phyloP scores from a whole-genome alignment of 305 asterid species.

The Caryopteris hybrid region DNA sequence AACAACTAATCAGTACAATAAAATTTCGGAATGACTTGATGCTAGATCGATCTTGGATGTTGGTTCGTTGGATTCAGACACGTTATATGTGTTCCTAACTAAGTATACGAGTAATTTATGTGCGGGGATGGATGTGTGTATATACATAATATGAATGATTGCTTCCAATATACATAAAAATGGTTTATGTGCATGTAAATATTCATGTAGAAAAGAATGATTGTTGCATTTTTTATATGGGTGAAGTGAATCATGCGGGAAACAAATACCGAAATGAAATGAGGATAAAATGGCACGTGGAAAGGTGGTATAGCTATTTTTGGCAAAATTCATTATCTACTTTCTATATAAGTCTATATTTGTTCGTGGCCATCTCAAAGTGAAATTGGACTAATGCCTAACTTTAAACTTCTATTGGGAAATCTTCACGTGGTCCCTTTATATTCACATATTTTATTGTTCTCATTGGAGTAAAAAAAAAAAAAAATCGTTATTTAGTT shows the following conservation, averaged over 20 bases:
- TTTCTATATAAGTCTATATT: constrained; percentile 37
- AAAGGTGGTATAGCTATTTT: constrained; percentile 46
- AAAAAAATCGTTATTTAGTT: no score
- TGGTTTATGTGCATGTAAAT: no score
- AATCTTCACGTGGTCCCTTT: constrained; percentile 36
- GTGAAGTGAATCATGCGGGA: constrained; percentile 29
- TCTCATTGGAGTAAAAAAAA: background rate
- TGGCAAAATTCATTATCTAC: constrained; percentile 46
- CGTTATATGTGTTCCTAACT: no score
- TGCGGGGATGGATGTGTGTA: no score
- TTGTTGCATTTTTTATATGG: background rate
- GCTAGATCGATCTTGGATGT: no score
- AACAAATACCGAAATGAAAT: constrained; percentile 58
- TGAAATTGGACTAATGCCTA: constrained; percentile 55
- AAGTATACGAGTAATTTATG: no score
- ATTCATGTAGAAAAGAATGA: background rate
- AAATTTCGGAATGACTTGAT: no score
- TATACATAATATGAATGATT: background rate
- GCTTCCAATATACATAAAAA: no score
- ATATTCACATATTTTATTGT: background rate
- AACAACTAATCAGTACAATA: no score
- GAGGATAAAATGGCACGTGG: constrained; percentile 47
- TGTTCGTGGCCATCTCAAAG: constrained; percentile 30
- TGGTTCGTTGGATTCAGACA: no score
- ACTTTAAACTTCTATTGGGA: constrained; percentile 36